Evolutionary conservation across 805 yeast species (phyloP), one percentile per base, ranked within the genome.

Genomic region (Jamesozyma hellenica): DNA sequence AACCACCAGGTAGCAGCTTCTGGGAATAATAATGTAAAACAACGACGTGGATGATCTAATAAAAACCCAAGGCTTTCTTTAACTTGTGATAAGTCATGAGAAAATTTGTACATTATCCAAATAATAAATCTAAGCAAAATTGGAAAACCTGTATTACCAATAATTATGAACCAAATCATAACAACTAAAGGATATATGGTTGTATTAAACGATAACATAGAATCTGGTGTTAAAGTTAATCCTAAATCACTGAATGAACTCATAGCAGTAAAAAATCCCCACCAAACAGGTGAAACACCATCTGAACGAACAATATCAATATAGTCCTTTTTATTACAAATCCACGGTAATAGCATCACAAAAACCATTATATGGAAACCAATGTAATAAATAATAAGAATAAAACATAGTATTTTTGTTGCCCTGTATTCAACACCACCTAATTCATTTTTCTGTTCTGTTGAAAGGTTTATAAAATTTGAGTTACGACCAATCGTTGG

Each of bases 381-480:
- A 41, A 87, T 46, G 51, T 84, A 87, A 54, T 84, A 92, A 5
- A 59, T 42, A 0, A 75, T 55, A 12, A 90, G 61, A 34, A 90
- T 72, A 46, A 73, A 72, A 42, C 82, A 75, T 41, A 92, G 64
- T 9, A 87, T 64, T 53, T 86, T 86, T 42, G 84, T 71, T 0
- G 99, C 86, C 33, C 96, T 72, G 57, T 92, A 92, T 55, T 92
- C 99, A 13, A 92, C 96, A 36, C 98, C 99, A 29, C 98, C 99
- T 29, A 92, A 64, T 58, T 92, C 99, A 43, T 83, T 94, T 52
- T 85, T 87, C 58, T 92, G 97, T 18, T 72, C 79, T 28, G 78
- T 84, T 3, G 85, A 76, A 32, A 92, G 60, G 13, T 82, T 82
- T 2, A 86, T 82, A 66, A 92, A 92, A 0, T 88, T 80, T 0